These are phyloP conservation scores for Sporisorium iseilematis-ciliati DNA, from an alignment of 1,284 basidiomycete species.

Conservation along the genomic window DNA sequence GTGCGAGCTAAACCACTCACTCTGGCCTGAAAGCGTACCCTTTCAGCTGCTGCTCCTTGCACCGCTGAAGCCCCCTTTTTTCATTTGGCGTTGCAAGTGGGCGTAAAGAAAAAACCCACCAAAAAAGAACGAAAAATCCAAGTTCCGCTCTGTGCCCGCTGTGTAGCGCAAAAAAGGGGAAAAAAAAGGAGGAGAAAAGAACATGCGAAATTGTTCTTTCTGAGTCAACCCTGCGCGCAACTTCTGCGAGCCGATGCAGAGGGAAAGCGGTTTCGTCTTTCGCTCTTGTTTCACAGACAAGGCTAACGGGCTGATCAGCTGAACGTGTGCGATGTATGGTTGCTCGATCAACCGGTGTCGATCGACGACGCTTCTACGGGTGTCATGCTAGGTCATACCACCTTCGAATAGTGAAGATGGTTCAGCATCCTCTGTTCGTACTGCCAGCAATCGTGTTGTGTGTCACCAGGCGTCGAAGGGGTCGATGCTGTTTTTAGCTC, in stretches of 20 bases:
- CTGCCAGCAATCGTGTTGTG: background rate
- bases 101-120: too few species aligned
- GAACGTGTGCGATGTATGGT: background rate
- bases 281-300: too few species aligned
- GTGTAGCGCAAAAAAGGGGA: background rate
- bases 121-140: background rate
- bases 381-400: conserved; percentile 23
- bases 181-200: background rate
- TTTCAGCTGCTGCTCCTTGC: too few species aligned
- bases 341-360: conserved; percentile 1
- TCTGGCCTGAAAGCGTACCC: too few species aligned
- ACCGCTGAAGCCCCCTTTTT: too few species aligned
- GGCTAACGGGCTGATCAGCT: too few species aligned
- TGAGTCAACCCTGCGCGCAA: background rate
- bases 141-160: too few species aligned
- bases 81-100: too few species aligned
- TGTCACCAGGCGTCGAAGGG: background rate
- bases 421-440: background rate
- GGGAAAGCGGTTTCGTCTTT: too few species aligned
- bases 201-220: background rate
- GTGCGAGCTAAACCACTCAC: background rate
- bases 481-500: background rate
- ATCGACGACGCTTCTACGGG: conserved; percentile 2
- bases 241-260: conserved; percentile 1
- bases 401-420: background rate